Evolutionary conservation across 805 yeast genomes (phyloP).

Genomic region (Sugiyamaella valdiviana): DNA sequence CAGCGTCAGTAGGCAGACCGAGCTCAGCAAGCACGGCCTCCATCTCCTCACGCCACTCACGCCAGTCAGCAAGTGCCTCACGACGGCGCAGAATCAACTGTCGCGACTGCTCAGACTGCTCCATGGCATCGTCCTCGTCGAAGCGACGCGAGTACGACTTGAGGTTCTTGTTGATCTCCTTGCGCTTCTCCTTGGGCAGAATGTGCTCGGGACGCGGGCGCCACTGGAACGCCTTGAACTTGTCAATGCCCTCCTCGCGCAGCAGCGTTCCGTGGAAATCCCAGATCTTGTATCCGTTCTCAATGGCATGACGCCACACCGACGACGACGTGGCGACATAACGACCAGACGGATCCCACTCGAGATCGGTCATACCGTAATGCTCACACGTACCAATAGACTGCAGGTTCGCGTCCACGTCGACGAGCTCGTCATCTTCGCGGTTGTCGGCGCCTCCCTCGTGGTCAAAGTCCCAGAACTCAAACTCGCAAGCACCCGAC

Average conservation of each 20-base stretch:
- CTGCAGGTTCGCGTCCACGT: slow-evolving; percentile 52
- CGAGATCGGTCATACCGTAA: slow-evolving; percentile 71
- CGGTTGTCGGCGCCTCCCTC: slow-evolving; percentile 40
- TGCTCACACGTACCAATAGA: slow-evolving; percentile 58
- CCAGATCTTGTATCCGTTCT: slow-evolving; percentile 84
- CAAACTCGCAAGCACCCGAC: slow-evolving; percentile 54
- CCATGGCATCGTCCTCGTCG: slow-evolving; percentile 94
- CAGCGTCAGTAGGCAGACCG: slow-evolving; percentile 36
- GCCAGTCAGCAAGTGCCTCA: slow-evolving; percentile 79
- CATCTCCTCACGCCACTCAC: slow-evolving; percentile 57
- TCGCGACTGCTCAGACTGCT: slow-evolving; percentile 84
- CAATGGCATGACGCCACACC: slow-evolving; percentile 72
- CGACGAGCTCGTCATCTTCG: slow-evolving; percentile 33
- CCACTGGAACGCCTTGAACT: slow-evolving; percentile 88
- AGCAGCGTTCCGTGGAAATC: slow-evolving; percentile 75
- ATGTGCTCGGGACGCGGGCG: slow-evolving; percentile 90
- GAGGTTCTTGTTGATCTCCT: slow-evolving; percentile 85
- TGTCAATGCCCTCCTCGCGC: slow-evolving; percentile 71
- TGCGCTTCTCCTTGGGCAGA: slow-evolving; percentile 70
- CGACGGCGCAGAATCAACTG: slow-evolving; percentile 83
- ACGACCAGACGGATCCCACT: slow-evolving; percentile 97
- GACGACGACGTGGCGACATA: slow-evolving; percentile 85
- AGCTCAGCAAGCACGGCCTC: slow-evolving; percentile 41
- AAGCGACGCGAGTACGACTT: slow-evolving; percentile 86
- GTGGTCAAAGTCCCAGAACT: slow-evolving; percentile 79